Evolutionary conservation across 2,329 filamentous ascomycete species (phyloP), one percentile per base, ranked within the genome.

Genomic region (Diaporthe amygdali): DNA sequence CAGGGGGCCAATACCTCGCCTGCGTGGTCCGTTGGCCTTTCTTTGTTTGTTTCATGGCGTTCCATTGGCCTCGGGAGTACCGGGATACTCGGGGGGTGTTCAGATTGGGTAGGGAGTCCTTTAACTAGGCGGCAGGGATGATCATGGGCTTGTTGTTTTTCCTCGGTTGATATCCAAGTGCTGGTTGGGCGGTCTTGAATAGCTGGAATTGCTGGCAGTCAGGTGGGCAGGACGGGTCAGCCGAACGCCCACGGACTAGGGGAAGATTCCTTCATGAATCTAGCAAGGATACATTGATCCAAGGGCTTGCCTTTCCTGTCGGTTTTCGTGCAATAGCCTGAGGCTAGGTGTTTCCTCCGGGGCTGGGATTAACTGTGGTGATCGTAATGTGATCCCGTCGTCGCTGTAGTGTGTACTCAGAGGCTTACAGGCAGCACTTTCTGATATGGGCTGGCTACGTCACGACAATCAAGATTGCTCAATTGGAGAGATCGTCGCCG

Each of bases 121-220:
- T 64, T 30, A 37, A 34, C 47, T 47, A 34, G 59, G 59, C 41
- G 59, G 41, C n/a, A 32, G 59, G 55, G 41, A 47, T 47, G 27
- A 34, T 30, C 34, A 20, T 17, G n/a, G 44, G 14, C n/a, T n/a
- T n/a, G n/a, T 27, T 22, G 37, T 39, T 34, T 49, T 49, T 30
- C 30, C 59, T 64, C 44, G 30, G 44, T 49, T 64, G 59, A 64
- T 64, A 64, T 64, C 59, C 59, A 37, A 22, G 32, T 49, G 44
- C 25, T 64, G 41, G 30, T 37, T 20, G 41, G 59, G 14, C 37
- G 44, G 41, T 5, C 41, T 64, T 49, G 44, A 46, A 34, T 34
- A 34, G 41, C 46, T 22, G 59, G 30, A 49, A 49, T 37, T 41
- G 44, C 30, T 49, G 30, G n/a, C 44, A 20, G 44, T 46, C 14